Evolutionary conservation across 2,329 filamentous ascomycete species (phyloP).

Genomic region (Didymella lethalis): DNA sequence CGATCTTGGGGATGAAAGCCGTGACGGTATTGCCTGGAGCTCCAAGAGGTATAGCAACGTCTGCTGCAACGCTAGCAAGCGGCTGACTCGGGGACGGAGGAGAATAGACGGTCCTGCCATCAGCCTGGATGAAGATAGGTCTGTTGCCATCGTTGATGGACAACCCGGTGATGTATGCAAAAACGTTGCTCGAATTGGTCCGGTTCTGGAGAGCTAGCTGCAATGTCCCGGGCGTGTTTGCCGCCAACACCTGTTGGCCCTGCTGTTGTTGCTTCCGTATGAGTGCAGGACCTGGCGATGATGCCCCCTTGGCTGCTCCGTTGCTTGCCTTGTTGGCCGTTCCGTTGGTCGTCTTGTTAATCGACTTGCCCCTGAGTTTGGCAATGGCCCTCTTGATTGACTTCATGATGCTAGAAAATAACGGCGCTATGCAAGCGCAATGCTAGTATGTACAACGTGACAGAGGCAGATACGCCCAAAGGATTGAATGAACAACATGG

Average conservation of each 20-base stretch:
- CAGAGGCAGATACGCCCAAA: neutral
- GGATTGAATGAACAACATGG: constrained; percentile 12
- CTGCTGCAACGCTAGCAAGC: constrained; percentile 60
- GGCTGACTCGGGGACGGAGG: constrained; percentile 65
- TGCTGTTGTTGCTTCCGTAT: constrained; percentile 13
- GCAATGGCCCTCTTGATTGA: constrained; percentile 38
- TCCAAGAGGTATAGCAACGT: constrained; percentile 72
- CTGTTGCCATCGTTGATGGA: constrained; percentile 67
- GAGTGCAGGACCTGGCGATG: constrained; percentile 4
- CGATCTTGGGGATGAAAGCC: constrained; percentile 73
- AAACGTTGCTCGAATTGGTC: constrained; percentile 67
- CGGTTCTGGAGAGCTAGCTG: constrained; percentile 71
- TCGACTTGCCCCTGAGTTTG: constrained; percentile 34
- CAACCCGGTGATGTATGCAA: constrained; percentile 75
- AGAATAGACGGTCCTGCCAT: constrained; percentile 71
- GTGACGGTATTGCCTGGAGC: constrained; percentile 65
- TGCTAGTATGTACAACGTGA: constrained; percentile 16
- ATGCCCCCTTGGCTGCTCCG: neutral
- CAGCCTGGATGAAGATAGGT: constrained; percentile 69
- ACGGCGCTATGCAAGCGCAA: constrained; percentile 14
- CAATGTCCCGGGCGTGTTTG: constrained; percentile 55
- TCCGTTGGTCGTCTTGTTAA: constrained; percentile 1
- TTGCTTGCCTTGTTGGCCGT: neutral
- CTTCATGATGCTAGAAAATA: constrained; percentile 31
- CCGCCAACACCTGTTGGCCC: constrained; percentile 39